These are phyloP conservation scores for Wickerhamiella bombiphila DNA, from an alignment of 805 yeast species.

Conservation along the genomic window DNA sequence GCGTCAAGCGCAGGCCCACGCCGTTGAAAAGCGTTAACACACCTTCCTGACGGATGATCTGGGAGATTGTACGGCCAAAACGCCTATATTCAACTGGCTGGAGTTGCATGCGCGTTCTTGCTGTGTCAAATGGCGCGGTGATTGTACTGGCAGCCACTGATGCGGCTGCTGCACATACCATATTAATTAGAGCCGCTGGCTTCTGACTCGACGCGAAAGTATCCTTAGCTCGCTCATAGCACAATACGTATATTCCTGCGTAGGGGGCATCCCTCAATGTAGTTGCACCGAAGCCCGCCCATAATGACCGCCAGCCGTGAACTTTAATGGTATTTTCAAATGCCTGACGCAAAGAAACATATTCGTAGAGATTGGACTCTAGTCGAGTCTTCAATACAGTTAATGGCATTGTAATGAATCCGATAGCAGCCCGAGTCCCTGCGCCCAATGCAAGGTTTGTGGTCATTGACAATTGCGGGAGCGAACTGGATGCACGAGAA, in stretches of 20 bases:
- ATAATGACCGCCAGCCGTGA: constrained; percentile 50
- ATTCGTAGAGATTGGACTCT: constrained; percentile 66
- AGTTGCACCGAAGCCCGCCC: constrained; percentile 79
- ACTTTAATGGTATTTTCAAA: constrained; percentile 39
- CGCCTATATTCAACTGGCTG: constrained; percentile 34
- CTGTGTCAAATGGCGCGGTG: constrained; percentile 91
- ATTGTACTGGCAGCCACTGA: constrained; percentile 69
- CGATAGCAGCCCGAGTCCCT: constrained; percentile 64
- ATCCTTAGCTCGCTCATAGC: constrained; percentile 64
- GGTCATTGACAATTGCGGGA: constrained; percentile 57
- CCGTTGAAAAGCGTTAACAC: constrained; percentile 62
- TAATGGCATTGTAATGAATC: constrained; percentile 84
- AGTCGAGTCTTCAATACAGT: constrained; percentile 80
- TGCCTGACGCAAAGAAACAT: constrained; percentile 51
- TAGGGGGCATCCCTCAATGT: constrained; percentile 86
- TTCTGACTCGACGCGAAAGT: constrained; percentile 31
- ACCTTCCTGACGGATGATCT: constrained; percentile 34
- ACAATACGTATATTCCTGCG: constrained; percentile 80
- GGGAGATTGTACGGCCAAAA: constrained; percentile 28
- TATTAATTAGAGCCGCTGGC: constrained; percentile 45
- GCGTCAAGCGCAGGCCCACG: constrained; percentile 55
- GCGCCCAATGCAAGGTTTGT: constrained; percentile 71
- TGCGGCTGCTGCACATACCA: constrained; percentile 61
- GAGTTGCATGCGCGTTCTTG: constrained; percentile 83
- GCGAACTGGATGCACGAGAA: constrained; percentile 14